Percentiles rank a stretch among this genome's conserved stretches.
phyloP scores from a whole-genome alignment of 192 early-diverging fungal genomes.

The Mortierella alpina region DNA sequence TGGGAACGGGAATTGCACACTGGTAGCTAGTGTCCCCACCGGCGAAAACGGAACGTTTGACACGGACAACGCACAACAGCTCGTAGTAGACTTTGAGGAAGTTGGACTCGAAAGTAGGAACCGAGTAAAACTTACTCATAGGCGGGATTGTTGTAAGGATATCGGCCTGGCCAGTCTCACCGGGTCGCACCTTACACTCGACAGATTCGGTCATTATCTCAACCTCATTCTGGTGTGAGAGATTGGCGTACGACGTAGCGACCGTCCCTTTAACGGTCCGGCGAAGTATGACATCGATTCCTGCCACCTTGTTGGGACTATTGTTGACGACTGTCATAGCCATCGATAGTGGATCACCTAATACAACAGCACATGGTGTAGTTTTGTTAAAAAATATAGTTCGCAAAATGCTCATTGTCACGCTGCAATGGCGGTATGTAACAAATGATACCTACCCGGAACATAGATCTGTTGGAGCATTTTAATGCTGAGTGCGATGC shows the following conservation, averaged over 20 bases:
- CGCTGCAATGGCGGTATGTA: not conserved
- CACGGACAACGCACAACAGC: conserved; percentile 29
- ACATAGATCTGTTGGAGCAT: conserved; percentile 54
- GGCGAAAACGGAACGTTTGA: conserved; percentile 45
- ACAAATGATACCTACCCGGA: conserved; percentile 16
- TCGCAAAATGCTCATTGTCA: not conserved
- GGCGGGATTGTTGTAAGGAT: conserved; percentile 49
- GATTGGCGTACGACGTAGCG: conserved; percentile 39
- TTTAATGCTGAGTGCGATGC: conserved; percentile 36
- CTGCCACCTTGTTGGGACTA: conserved; percentile 34
- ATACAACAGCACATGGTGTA: conserved; percentile 1
- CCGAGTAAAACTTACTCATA: conserved; percentile 15
- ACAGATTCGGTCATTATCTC: conserved; percentile 44
- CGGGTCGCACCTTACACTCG: conserved; percentile 42
- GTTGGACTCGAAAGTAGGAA: conserved; percentile 53
- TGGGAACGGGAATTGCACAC: conserved; percentile 31
- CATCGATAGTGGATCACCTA: conserved; percentile 47
- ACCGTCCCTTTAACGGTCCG: conserved; percentile 35
- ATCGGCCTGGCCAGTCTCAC: conserved; percentile 42
- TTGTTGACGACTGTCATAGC: conserved; percentile 40
- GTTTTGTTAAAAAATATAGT: not conserved
- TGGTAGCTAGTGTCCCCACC: conserved; percentile 43
- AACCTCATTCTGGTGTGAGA: conserved; percentile 27
- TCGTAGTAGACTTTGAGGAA: conserved; percentile 51
- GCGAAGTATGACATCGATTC: conserved; percentile 36